Evolutionary conservation across 768 basidiomycete genomes (phyloP), one percentile per base, ranked within the genome.

Genomic region (Scleroderma bovista): DNA sequence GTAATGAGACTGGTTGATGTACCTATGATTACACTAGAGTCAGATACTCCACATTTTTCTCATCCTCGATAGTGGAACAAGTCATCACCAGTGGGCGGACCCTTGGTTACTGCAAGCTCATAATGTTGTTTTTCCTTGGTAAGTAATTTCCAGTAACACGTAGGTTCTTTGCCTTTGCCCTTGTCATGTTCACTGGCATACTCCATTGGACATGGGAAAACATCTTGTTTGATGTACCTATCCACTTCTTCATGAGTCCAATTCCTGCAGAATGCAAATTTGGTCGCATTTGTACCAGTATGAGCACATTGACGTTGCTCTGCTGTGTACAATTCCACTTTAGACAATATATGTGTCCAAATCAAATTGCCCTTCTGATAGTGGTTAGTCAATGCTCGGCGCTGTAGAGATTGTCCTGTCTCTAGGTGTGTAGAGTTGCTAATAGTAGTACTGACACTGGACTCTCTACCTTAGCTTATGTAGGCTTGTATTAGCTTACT

Each of bases 21-120:
- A 40, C 45, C 50, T 29, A 51, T 46, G n/a, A 51, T 51, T 10
- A 51, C 20, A 12, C 20, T 31, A 3, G 23, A 24, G 13, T 29
- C 24, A 2, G 36, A 4, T 29, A 29, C 24, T 23, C 12, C 19
- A 44, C 45, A 46, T 44, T 47, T 51, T 7, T 3, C 15, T 17
- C 23, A 17, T 6, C 45, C 50, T 51, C 17, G 3, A 41, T 47
- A 51, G n/a, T n/a, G 2, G 13, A 19, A 24, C 12, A 51, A 37
- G 23, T 51, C 46, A 10, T 15, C 17, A 17, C 50, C 15, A 10
- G n/a, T 12, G 0, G 34, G 50, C 8, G 2, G 24, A 10, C 38
- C 37, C 2, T 26, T 15, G 15, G 19, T 22, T 17, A 47, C 12
- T 1, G n/a, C n/a, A n/a, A 38, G 36, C 9, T 22, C 34, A 2